A percentile compares a stretch with the other conserved stretches of the same genome.
Evolutionary conservation across 225 moss, liverwort and hornwort genomes (phyloP).

Genomic region (Sphagnum contortum): DNA sequence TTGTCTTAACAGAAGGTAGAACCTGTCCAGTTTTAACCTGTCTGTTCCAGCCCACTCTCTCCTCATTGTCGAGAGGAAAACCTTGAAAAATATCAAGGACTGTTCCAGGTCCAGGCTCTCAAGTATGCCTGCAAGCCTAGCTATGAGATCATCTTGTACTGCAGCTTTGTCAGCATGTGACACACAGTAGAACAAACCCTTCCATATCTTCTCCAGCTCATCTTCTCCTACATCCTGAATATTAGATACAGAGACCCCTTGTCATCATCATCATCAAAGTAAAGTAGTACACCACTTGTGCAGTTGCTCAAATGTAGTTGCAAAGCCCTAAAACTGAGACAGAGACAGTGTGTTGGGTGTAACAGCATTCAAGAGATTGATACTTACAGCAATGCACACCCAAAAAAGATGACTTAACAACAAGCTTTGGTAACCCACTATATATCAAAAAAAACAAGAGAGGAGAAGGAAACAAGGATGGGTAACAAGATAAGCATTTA

Average conservation of each 20-base stretch:
- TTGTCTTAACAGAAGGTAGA: conserved; percentile 73
- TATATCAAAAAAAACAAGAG: too few relatives aligned
- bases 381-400: neutral
- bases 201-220: conserved; percentile 76
- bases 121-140: conserved; percentile 72
- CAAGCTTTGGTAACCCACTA: neutral
- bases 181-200: conserved; percentile 90
- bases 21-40: conserved; percentile 84
- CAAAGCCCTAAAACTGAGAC: neutral
- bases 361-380: too few relatives aligned
- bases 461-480: too few relatives aligned
- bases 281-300: neutral
- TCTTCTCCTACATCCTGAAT: conserved; percentile 48
- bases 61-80: conserved; percentile 84
- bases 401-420: neutral
- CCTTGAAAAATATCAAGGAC: conserved; percentile 74
- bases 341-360: neutral
- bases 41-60: conserved; percentile 96
- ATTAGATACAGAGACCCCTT: neutral
- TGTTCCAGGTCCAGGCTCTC: conserved; percentile 60
- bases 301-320: neutral
- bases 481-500: too few relatives aligned
- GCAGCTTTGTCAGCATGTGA: conserved; percentile 94
- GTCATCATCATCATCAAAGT: neutral
- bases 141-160: conserved; percentile 82